Base-by-base conservation (phyloP, 2,329 filamentous ascomycete species). In the Dactylellina leptospora region DNA sequence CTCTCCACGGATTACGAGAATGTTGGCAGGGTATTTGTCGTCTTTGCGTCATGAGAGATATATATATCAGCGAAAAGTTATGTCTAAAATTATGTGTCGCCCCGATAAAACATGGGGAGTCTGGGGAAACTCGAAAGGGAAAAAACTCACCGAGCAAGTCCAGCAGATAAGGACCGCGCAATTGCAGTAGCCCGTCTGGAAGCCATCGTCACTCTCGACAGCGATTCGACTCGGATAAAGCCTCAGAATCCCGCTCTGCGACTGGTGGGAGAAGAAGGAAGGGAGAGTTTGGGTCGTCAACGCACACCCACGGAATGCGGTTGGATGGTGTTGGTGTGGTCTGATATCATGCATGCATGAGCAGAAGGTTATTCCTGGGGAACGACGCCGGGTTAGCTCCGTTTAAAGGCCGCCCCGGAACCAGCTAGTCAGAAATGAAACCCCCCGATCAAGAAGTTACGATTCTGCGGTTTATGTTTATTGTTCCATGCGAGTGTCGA, bases 281-380 rank as follows among this genome's bases (percentile, higher is more conserved):
- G 58, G 30, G 36, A 40, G 38, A 70, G 53, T n/a, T n/a, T n/a
- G 56, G 44, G 27, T 22, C 42, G 22, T 53, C 22, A 51, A 62
- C 33, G 58, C 47, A 51, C 4, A 22, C 4, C 16, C 45, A 33
- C 51, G 13, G 18, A 44, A 16, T 58, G 20, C 47, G 59, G 58
- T 60, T 50, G 58, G 48, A 60, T 63, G 54, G 66, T 61, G 66
- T 36, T 51, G 50, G 56, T 64, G 60, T 72, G 68, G 68, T 63
- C 59, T 72, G 68, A 72, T 72, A 58, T 72, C 68, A 63, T 58
- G 33, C 66, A 58, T 63, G 58, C 58, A 64, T 44, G 64, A 20
- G 33, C 22, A 51, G 54, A 30, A 20, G 42, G 36, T 25, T 25
- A 58, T 53, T 38, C 38, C 40, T 47, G 48, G 60, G 60, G 20